These are phyloP conservation scores for Candida loeiensis DNA, from an alignment of 805 yeast genomes.

Conservation along the genomic window DNA sequence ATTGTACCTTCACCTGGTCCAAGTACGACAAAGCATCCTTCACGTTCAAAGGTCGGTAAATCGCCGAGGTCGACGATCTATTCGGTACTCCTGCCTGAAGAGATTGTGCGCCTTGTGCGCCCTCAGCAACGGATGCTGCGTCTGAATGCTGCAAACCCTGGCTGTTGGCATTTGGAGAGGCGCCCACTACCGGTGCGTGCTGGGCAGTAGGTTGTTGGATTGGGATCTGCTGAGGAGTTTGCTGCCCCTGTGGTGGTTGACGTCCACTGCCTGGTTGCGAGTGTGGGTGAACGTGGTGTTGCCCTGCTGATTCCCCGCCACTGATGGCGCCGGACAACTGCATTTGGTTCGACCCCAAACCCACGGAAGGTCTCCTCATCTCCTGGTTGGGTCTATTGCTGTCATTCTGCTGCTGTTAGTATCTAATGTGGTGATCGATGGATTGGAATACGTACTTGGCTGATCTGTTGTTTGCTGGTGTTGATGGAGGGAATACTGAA, in stretches of 20 bases:
- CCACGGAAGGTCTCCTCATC: slow-evolving; percentile 25
- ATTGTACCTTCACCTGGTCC: slow-evolving; percentile 93
- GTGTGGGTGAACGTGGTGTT: slow-evolving; percentile 14
- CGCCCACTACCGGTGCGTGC: slow-evolving; percentile 12
- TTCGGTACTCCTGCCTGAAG: slow-evolving; percentile 36
- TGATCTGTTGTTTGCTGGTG: slow-evolving; percentile 21
- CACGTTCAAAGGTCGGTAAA: slow-evolving; percentile 82
- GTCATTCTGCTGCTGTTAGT: slow-evolving; percentile 17
- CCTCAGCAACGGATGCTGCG: slow-evolving; percentile 14
- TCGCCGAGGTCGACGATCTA: slow-evolving; percentile 38
- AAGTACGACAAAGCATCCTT: slow-evolving; percentile 93
- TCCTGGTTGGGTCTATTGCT: slow-evolving; percentile 20
- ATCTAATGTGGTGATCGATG: not conserved
- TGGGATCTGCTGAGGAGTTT: slow-evolving; percentile 9
- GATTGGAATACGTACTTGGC: slow-evolving; percentile 20
- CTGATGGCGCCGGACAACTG: slow-evolving; percentile 29
- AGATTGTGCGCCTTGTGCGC: slow-evolving; percentile 13
- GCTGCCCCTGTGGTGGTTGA: slow-evolving; percentile 17
- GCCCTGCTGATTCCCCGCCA: slow-evolving; percentile 15
- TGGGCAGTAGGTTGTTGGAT: slow-evolving; percentile 14
- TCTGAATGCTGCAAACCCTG: not conserved
- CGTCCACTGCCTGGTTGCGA: slow-evolving; percentile 12
- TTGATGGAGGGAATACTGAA: slow-evolving; percentile 49
- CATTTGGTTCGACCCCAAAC: slow-evolving; percentile 19
- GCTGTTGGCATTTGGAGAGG: not conserved